phyloP scores from a whole-genome alignment of 805 yeast species.

The Pichia kluyveri region DNA sequence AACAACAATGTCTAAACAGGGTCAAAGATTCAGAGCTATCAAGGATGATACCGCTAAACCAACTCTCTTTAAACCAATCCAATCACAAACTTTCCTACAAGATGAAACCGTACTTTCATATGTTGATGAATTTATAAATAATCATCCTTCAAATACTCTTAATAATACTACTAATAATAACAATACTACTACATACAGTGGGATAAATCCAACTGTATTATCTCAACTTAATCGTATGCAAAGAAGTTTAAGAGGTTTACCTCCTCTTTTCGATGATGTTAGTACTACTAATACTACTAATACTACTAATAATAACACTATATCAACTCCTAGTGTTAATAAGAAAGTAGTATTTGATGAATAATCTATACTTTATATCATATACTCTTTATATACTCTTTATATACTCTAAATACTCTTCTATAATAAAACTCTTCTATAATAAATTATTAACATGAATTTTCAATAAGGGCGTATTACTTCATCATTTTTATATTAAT shows the following conservation, averaged over 20 bases:
- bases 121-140: conserved; percentile 9
- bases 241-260: conserved; percentile 29
- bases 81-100: conserved; percentile 10
- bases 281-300: conserved; percentile 1
- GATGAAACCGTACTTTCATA: conserved; percentile 9
- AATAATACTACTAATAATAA: background rate
- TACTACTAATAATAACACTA: background rate
- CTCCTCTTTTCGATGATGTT: conserved; percentile 25
- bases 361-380: background rate
- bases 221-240: conserved; percentile 29
- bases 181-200: conserved; percentile 11
- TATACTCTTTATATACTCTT: too few relatives aligned
- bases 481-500: too few relatives aligned
- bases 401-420: too few relatives aligned
- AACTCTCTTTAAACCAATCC: conserved; percentile 8
- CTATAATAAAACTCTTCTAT: too few relatives aligned
- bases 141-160: conserved; percentile 1
- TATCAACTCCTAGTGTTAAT: conserved; percentile 5
- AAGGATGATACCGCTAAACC: conserved; percentile 10
- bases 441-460: too few relatives aligned
- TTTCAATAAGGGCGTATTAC: too few relatives aligned
- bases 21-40: conserved; percentile 6
- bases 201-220: conserved; percentile 21
- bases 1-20: conserved; percentile 7
- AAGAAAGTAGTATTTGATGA: conserved; percentile 18